These are phyloP conservation scores for Chlorophyllum brunneum DNA, from an alignment of 768 basidiomycete species.

Conservation along the genomic window DNA sequence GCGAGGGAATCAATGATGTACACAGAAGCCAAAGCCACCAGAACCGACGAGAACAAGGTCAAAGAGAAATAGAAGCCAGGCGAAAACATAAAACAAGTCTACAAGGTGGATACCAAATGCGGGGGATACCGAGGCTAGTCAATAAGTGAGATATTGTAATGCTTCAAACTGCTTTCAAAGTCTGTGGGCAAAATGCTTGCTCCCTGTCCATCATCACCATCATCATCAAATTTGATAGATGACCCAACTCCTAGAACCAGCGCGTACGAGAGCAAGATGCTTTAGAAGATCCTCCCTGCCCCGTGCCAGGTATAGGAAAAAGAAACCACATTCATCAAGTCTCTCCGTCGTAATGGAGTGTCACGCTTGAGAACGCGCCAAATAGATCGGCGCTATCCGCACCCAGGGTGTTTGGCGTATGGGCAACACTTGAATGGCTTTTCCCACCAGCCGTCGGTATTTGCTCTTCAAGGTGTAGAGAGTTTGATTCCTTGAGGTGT, in stretches of 20 bases:
- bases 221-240: slow-evolving; percentile 11
- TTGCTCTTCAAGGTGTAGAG: slow-evolving; percentile 83
- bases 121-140: slow-evolving; percentile 6
- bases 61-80: neutral
- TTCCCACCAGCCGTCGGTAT: slow-evolving; percentile 21
- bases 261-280: slow-evolving; percentile 3
- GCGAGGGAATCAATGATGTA: slow-evolving; percentile 13
- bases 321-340: slow-evolving; percentile 18
- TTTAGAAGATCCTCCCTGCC: slow-evolving; percentile 13
- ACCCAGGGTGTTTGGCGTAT: slow-evolving; percentile 7
- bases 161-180: neutral
- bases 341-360: slow-evolving; percentile 81
- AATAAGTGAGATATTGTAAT: slow-evolving; percentile 11
- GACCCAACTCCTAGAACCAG: slow-evolving; percentile 10
- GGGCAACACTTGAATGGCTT: slow-evolving; percentile 2
- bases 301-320: neutral
- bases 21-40: slow-evolving; percentile 11
- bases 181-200: slow-evolving; percentile 3
- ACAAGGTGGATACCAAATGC: slow-evolving; percentile 14
- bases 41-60: slow-evolving; percentile 3
- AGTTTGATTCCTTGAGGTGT: slow-evolving; percentile 83
- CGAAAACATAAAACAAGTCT: slow-evolving; percentile 9
- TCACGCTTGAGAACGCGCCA: slow-evolving; percentile 87
- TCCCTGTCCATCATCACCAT: slow-evolving; percentile 8
- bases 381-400: slow-evolving; percentile 60